Base-by-base conservation (phyloP, 1,284 basidiomycete species). In the Ganoderma meredithae region DNA sequence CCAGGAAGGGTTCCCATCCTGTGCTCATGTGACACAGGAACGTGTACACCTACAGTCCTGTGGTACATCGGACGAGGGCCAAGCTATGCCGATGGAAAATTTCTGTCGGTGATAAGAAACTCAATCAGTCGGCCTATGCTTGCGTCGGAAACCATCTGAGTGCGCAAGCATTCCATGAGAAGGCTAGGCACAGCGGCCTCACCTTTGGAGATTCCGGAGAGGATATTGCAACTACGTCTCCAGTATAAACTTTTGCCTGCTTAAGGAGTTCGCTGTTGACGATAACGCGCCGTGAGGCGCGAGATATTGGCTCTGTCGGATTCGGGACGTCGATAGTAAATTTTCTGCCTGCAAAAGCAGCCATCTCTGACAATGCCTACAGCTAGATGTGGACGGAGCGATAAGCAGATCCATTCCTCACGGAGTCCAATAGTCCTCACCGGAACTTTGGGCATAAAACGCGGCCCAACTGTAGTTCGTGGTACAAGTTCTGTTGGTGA, bases 201-300 rank as follows among this genome's bases (percentile, higher is more conserved):
- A 74, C 73, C 39, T 65, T 67, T 12, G 69, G 63, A 7, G 64
- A 55, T 76, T 83, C 82, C 62, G 71, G 78, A 44, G 79, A 81
- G 47, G 81, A 81, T 74, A 95, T 75, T 62, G 86, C 87, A 62
- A 95, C 78, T 17, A 90, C 82, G 77, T 95, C 93, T 17, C 92
- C 92, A 39, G 93, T 90, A 64, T 83, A 86, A 10, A 92, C 75
- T 79, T 88, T 93, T 40, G 84, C 78, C 36, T 82, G 76, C 75
- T 90, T 93, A 60, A 95, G 78, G 56, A 85, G 76, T 64, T 93
- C 92, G 60, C 86, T 81, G 72, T 90, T 89, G 74, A 95, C 78
- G 73, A 90, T 80, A 76, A 95, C 79, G 70, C 92, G 90, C 75
- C 88, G 85, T 41, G 83, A 82, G 63, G 86, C 83, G 73, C 89